These are phyloP conservation scores for Lactifluus hygrophoroides DNA, from an alignment of 768 basidiomycete genomes.

Conservation along the genomic window DNA sequence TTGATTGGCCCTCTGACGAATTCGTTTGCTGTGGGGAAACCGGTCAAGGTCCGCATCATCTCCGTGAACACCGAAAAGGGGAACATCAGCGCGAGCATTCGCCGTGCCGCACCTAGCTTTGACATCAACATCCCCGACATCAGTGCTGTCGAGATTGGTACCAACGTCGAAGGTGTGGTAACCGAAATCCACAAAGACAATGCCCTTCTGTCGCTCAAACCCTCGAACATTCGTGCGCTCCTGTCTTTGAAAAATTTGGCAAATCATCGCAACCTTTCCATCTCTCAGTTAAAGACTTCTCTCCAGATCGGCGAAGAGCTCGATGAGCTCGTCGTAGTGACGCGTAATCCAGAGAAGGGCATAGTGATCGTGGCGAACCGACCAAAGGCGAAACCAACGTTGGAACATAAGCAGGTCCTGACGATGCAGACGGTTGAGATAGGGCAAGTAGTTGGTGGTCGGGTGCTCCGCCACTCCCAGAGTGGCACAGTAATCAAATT, in stretches of 20 bases:
- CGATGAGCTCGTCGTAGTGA: slow-evolving; percentile 78
- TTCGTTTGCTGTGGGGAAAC: slow-evolving; percentile 70
- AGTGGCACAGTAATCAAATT: slow-evolving; percentile 75
- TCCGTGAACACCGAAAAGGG: slow-evolving; percentile 46
- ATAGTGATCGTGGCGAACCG: slow-evolving; percentile 78
- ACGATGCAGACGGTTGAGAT: slow-evolving; percentile 57
- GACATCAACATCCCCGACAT: slow-evolving; percentile 49
- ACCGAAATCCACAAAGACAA: slow-evolving; percentile 82
- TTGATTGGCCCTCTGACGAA: slow-evolving; percentile 45
- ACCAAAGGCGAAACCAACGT: slow-evolving; percentile 46
- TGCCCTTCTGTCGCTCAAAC: slow-evolving; percentile 61
- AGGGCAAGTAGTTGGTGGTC: slow-evolving; percentile 73
- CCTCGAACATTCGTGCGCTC: slow-evolving; percentile 64
- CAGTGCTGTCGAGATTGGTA: slow-evolving; percentile 68
- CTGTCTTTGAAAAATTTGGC: slow-evolving; percentile 86
- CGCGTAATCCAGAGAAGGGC: slow-evolving; percentile 76
- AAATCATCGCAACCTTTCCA: slow-evolving; percentile 58
- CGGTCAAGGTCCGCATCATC: slow-evolving; percentile 76
- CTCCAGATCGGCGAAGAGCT: slow-evolving; percentile 65
- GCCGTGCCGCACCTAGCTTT: slow-evolving; percentile 56
- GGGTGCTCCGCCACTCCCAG: slow-evolving; percentile 65
- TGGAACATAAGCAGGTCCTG: slow-evolving; percentile 41
- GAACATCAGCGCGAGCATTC: slow-evolving; percentile 78
- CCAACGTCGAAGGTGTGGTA: slow-evolving; percentile 61
- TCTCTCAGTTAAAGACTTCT: slow-evolving; percentile 52